Evolutionary conservation across 176 grass and related monocot genomes (phyloP).

Genomic region (Hsuehochloa calcarea): DNA sequence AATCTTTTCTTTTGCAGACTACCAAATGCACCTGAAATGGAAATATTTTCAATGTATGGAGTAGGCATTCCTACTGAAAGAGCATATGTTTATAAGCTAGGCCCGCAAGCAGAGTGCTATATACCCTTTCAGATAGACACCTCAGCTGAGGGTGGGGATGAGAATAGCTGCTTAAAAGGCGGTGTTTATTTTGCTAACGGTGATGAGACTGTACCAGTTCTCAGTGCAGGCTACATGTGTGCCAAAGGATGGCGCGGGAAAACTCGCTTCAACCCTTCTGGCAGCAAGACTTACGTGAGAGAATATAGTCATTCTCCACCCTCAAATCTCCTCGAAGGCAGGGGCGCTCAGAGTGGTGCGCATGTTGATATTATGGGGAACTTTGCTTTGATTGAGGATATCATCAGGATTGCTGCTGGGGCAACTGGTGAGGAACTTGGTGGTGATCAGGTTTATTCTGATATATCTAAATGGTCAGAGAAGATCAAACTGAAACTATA

Average conservation of each 20-base stretch:
- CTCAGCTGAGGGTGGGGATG: slow-evolving; percentile 65
- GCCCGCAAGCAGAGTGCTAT: slow-evolving; percentile 68
- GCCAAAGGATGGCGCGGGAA: slow-evolving; percentile 92
- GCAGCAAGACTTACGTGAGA: slow-evolving; percentile 75
- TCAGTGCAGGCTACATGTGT: slow-evolving; percentile 91
- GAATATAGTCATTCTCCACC: slow-evolving; percentile 87
- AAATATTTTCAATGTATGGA: slow-evolving; percentile 99
- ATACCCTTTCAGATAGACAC: slow-evolving; percentile 95
- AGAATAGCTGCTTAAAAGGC: slow-evolving; percentile 71
- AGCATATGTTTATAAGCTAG: slow-evolving; percentile 92
- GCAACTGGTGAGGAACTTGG: slow-evolving; percentile 74
- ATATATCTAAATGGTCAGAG: slow-evolving; percentile 95
- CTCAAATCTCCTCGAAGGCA: slow-evolving; percentile 80
- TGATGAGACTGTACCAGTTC: slow-evolving; percentile 94
- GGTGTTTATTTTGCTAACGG: slow-evolving; percentile 82
- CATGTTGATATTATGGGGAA: slow-evolving; percentile 99
- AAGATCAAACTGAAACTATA: slow-evolving; percentile 74
- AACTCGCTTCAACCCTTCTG: slow-evolving; percentile 91
- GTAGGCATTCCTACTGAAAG: slow-evolving; percentile 96
- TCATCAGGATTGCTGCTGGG: slow-evolving; percentile 87
- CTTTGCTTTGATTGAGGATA: slow-evolving; percentile 91
- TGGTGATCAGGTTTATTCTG: slow-evolving; percentile 86
- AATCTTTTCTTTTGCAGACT: slow-evolving; percentile 53
- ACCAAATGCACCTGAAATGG: slow-evolving; percentile 87
- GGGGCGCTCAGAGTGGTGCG: slow-evolving; percentile 89